Evolutionary conservation across 345 rosid genomes (phyloP).

Genomic region (Lepidium africanum): DNA sequence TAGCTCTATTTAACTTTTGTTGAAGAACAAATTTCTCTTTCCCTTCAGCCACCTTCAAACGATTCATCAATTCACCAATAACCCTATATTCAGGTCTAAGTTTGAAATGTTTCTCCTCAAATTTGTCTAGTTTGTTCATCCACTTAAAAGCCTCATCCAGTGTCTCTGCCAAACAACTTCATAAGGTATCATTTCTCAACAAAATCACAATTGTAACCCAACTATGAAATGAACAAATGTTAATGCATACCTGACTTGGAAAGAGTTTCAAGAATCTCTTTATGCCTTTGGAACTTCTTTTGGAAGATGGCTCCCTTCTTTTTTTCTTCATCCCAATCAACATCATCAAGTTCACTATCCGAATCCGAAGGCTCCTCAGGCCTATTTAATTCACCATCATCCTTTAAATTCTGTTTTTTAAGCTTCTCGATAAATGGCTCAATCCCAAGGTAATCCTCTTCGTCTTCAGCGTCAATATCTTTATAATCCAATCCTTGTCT

Average conservation of each 20-base stretch:
- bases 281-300: constrained; percentile 54
- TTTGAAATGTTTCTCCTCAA: constrained; percentile 72
- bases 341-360: constrained; percentile 61
- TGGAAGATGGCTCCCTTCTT: constrained; percentile 34
- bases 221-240: too few species aligned
- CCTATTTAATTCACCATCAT: constrained; percentile 25
- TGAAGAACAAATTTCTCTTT: constrained; percentile 85
- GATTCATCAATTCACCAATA: constrained; percentile 84
- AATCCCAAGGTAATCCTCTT: constrained; percentile 80
- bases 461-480: constrained; percentile 77
- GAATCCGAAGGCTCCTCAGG: constrained; percentile 71
- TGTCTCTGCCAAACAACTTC: constrained; percentile 44
- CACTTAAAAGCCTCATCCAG: constrained; percentile 67
- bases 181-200: background rate
- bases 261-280: constrained; percentile 58
- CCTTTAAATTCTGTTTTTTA: constrained; percentile 51
- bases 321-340: constrained; percentile 31
- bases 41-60: constrained; percentile 73
- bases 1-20: constrained; percentile 77
- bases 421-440: constrained; percentile 69
- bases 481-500: constrained; percentile 59
- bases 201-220: background rate
- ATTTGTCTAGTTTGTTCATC: constrained; percentile 74
- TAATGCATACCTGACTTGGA: constrained; percentile 37
- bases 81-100: constrained; percentile 76